These are phyloP conservation scores for Fraxinus dipetala DNA, from an alignment of 305 asterid genomes.

Conservation along the genomic window DNA sequence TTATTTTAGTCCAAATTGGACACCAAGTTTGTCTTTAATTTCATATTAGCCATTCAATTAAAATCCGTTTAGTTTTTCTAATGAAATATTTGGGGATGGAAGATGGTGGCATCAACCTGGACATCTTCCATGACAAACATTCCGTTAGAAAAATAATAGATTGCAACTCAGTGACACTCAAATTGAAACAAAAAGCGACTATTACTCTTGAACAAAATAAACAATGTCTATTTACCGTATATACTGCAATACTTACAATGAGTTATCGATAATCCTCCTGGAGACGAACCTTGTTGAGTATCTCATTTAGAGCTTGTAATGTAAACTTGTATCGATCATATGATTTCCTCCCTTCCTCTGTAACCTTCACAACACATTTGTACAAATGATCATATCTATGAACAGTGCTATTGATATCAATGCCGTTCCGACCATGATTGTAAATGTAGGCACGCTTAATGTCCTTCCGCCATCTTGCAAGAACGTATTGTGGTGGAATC, in stretches of 20 bases:
- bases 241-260: constrained; percentile 8
- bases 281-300: constrained; percentile 38
- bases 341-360: constrained; percentile 53
- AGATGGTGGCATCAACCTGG: not conserved
- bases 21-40: too few species aligned
- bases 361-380: constrained; percentile 36
- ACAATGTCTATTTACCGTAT: not conserved
- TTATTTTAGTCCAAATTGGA: too few species aligned
- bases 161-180: not conserved
- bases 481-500: constrained; percentile 53
- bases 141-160: not conserved
- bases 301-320: constrained; percentile 36
- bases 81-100: not conserved
- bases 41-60: too few species aligned
- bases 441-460: constrained; percentile 30
- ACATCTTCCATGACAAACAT: not conserved
- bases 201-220: not conserved
- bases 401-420: constrained; percentile 44
- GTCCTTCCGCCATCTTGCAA: constrained; percentile 59
- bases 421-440: constrained; percentile 32
- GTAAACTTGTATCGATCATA: constrained; percentile 41
- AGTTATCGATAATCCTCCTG: constrained; percentile 26
- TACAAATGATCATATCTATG: constrained; percentile 52
- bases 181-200: not conserved
- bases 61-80: too few species aligned